Evolutionary conservation across 148 eudicot genomes (phyloP), one percentile per base, ranked within the genome.

Genomic region (Rhododendron griersonianum): DNA sequence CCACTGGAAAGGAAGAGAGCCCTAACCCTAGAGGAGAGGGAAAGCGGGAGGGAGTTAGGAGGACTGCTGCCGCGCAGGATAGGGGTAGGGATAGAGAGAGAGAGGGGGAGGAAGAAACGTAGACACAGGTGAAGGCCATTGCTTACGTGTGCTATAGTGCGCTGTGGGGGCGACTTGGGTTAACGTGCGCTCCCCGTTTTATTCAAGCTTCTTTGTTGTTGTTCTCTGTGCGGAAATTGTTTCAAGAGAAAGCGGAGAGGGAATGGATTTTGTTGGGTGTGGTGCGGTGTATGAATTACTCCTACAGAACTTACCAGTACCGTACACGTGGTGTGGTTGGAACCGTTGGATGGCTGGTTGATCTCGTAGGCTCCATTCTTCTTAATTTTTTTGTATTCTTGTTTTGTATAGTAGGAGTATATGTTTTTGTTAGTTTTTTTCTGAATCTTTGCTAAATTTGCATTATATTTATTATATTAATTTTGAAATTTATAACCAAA

Each of bases 21-120:
- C 89, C 88, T 84, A 91, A 93, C 94, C 94, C 93, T 88, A 93
- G 92, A 89, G 84, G 85, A 75, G 87, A 89, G 51, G 61, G 86
- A 85, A 81, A 89, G 80, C 48, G 80, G 33, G 76, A 88, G 75
- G 39, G 25, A 23, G 71, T 48, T 21, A 61, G 83, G 86, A 85
- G 83, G 84, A 85, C 48, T n/a, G 87, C 77, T 35, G 82, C 78
- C 15, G 90, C 92, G 92, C 86, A 89, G 90, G 91, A 91, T 90
- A 88, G 89, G 89, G 89, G 23, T 84, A 76, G 83, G 87, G 84
- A 86, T 8, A 67, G 67, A 80, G 86, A 85, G 78, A n/a, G 79
- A 82, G 86, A 86, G 84, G 88, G 90, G 84, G 87, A 84, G 65
- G 90, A 83, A 83, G 89, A 86, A 85, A 81, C 87, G 84, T 81